A percentile compares a stretch with the other conserved stretches of the same genome.
Evolutionary conservation across 176 grass and related monocot species (phyloP).

Genomic region (Secale cereale): DNA sequence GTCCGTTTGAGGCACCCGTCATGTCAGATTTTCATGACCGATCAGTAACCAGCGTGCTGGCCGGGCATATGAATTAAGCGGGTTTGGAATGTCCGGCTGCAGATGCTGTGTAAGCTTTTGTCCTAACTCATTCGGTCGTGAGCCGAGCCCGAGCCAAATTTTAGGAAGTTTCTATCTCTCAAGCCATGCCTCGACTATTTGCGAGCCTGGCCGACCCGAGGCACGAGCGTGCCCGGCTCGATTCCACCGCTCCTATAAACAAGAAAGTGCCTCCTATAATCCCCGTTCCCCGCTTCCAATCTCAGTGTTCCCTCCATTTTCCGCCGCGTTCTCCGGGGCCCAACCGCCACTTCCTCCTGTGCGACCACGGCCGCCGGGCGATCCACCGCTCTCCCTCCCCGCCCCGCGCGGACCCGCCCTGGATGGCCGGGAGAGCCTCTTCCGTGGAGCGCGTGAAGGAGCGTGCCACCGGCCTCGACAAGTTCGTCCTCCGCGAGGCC

Average conservation of each 20-base stretch:
- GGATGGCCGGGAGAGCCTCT: constrained; percentile 15
- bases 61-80: too few relatives aligned
- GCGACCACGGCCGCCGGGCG: neutral
- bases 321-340: neutral
- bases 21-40: too few relatives aligned
- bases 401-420: neutral
- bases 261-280: neutral
- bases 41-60: too few relatives aligned
- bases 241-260: neutral
- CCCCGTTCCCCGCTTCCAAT: neutral
- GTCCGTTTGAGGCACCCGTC: too few relatives aligned
- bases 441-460: constrained; percentile 43
- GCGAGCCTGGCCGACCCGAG: too few relatives aligned
- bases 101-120: too few relatives aligned
- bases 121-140: too few relatives aligned
- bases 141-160: too few relatives aligned
- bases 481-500: constrained; percentile 41
- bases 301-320: constrained; percentile 8
- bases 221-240: too few relatives aligned
- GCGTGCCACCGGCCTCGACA: constrained; percentile 38
- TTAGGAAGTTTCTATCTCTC: too few relatives aligned
- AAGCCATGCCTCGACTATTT: too few relatives aligned
- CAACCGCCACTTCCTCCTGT: neutral
- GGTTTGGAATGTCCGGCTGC: too few relatives aligned
- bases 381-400: neutral